A percentile compares a stretch with the other conserved stretches of the same genome.
Evolutionary conservation across 1,284 basidiomycete species (phyloP).

Genomic region (Taiwanofungus camphoratus): DNA sequence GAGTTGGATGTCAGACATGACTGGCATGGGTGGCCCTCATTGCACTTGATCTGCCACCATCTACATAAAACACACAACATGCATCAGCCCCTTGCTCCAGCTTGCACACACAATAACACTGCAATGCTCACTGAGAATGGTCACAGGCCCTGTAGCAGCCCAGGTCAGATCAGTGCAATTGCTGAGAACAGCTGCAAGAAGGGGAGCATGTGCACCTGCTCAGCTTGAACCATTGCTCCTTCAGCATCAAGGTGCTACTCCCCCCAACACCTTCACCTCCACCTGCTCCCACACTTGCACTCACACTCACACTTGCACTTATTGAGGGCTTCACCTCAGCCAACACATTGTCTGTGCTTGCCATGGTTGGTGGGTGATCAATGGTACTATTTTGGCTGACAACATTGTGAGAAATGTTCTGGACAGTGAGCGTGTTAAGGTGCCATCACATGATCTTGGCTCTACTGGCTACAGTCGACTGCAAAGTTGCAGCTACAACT

Average conservation of each 20-base stretch:
- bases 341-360: no score
- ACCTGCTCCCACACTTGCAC: no score
- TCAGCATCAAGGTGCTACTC: constrained; percentile 53
- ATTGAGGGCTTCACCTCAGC: no score
- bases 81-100: background rate
- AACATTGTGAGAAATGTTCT: no score
- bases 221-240: constrained; percentile 77
- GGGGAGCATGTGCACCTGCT: constrained; percentile 53
- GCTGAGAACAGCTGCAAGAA: constrained; percentile 7
- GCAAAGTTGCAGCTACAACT: no score
- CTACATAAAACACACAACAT: constrained; percentile 39
- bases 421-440: no score
- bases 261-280: no score
- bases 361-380: no score
- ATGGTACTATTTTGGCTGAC: no score
- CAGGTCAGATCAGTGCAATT: constrained; percentile 7
- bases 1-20: constrained; percentile 74
- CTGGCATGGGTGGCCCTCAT: constrained; percentile 81
- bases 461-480: no score
- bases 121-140: constrained; percentile 69
- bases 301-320: no score
- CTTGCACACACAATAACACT: background rate
- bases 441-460: no score
- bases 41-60: constrained; percentile 74
- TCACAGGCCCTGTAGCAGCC: constrained; percentile 61